These are phyloP conservation scores for Candida mattraensis DNA, from an alignment of 805 yeast species.

Conservation along the genomic window DNA sequence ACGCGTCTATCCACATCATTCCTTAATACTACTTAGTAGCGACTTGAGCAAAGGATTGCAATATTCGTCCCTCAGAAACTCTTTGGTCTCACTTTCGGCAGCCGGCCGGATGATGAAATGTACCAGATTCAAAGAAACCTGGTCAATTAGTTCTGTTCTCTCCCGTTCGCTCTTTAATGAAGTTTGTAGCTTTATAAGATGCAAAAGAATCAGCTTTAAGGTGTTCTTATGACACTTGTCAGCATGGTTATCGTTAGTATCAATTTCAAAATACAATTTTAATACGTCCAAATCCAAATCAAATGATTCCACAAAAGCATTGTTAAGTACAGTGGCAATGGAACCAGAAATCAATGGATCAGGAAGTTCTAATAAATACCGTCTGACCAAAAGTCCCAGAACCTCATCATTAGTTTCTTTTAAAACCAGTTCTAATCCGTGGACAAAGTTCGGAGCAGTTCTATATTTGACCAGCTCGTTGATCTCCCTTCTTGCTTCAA, in stretches of 20 bases:
- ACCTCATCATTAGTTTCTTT: slow-evolving; percentile 6
- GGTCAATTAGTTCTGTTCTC: slow-evolving; percentile 6
- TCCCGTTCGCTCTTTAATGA: slow-evolving; percentile 4
- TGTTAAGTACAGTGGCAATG: slow-evolving; percentile 11
- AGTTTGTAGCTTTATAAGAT: slow-evolving; percentile 12
- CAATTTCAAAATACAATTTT: slow-evolving; percentile 11
- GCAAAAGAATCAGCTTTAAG: slow-evolving; percentile 14
- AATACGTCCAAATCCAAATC: slow-evolving; percentile 17
- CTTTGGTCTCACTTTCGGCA: slow-evolving; percentile 1
- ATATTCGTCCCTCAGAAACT: slow-evolving; percentile 14
- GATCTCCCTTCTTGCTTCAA: slow-evolving; percentile 12
- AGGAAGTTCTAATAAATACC: slow-evolving; percentile 21
- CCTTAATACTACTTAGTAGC: slow-evolving; percentile 3
- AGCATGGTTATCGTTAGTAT: slow-evolving; percentile 10
- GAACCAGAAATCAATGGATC: slow-evolving; percentile 18
- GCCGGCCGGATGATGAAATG: slow-evolving; percentile 18
- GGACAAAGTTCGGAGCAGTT: slow-evolving; percentile 1
- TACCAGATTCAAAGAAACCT: slow-evolving; percentile 11
- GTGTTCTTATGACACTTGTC: slow-evolving; percentile 14
- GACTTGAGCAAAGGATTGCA: slow-evolving; percentile 11
- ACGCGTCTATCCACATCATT: slow-evolving; percentile 1
- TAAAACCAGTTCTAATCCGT: slow-evolving; percentile 5
- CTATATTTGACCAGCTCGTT: slow-evolving; percentile 7
- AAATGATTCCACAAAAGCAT: slow-evolving; percentile 15
- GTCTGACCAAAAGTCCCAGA: slow-evolving; percentile 17